These are phyloP conservation scores for Diplodia scrobiculata DNA, from an alignment of 2,329 filamentous ascomycete genomes.

Conservation along the genomic window DNA sequence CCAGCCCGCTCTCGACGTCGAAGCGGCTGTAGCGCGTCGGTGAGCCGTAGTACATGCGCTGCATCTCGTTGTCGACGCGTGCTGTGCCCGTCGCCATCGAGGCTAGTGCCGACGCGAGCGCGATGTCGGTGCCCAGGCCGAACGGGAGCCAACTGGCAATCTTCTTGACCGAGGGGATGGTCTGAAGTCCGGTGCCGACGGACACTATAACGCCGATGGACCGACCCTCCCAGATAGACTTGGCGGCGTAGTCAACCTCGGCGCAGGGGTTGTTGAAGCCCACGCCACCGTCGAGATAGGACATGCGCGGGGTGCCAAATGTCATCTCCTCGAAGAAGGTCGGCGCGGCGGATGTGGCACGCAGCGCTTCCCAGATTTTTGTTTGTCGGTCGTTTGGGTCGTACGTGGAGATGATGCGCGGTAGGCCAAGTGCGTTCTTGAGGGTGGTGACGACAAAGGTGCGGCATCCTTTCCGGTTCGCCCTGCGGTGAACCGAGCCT, in stretches of 20 bases:
- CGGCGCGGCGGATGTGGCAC: constrained; percentile 40
- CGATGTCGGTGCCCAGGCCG: constrained; percentile 45
- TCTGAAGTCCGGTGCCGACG: constrained; percentile 44
- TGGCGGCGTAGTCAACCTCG: constrained; percentile 32
- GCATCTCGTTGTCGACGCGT: constrained; percentile 47
- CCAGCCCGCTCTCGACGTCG: constrained; percentile 46
- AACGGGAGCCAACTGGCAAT: constrained; percentile 45
- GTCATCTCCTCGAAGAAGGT: constrained; percentile 37
- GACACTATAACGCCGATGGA: constrained; percentile 44
- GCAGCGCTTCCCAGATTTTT: constrained; percentile 37
- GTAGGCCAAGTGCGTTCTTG: constrained; percentile 45
- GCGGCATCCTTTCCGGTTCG: constrained; percentile 41
- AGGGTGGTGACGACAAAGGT: constrained; percentile 46
- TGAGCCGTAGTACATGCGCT: constrained; percentile 45
- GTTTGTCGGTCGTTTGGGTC: constrained; percentile 46
- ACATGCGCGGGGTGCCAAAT: constrained; percentile 36
- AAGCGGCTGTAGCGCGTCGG: constrained; percentile 46
- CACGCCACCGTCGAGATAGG: constrained; percentile 33
- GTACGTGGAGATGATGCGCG: constrained; percentile 44
- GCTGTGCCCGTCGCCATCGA: constrained; percentile 46
- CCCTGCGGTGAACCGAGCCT: constrained; percentile 41
- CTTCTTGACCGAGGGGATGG: constrained; percentile 44
- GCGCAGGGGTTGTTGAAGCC: constrained; percentile 34
- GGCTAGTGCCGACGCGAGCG: constrained; percentile 42
- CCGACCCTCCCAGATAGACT: constrained; percentile 32